Percentiles rank a stretch among this genome's conserved stretches.
Conservation (phyloP, 169 alveolate species). For the Babesia microti region DNA sequence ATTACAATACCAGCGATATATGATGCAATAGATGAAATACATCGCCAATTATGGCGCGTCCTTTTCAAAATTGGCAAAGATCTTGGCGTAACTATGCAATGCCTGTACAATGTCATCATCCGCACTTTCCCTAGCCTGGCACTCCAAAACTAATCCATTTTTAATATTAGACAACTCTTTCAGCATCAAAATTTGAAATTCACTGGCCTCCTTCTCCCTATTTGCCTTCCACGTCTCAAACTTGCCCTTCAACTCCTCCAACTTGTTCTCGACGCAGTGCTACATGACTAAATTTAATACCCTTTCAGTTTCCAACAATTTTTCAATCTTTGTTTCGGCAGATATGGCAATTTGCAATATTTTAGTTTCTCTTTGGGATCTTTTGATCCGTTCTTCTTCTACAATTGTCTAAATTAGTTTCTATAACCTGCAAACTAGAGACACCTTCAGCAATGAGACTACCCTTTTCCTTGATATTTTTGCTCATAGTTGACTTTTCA, state of each 20-base stretch:
- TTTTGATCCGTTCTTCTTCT: constrained; percentile 26
- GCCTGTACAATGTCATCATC: constrained; percentile 84
- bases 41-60: too few species aligned
- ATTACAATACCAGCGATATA: too few species aligned
- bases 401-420: constrained; percentile 23
- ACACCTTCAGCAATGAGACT: constrained; percentile 24
- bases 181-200: constrained; percentile 55
- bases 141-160: constrained; percentile 63
- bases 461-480: constrained; percentile 30
- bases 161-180: constrained; percentile 64
- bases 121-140: constrained; percentile 75
- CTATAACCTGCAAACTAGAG: not conserved
- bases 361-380: constrained; percentile 46
- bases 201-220: constrained; percentile 29
- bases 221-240: constrained; percentile 17
- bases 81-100: constrained; percentile 72
- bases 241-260: constrained; percentile 23
- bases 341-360: constrained; percentile 30
- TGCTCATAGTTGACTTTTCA: constrained; percentile 19
- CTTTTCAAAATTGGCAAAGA: constrained; percentile 32
- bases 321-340: too few species aligned
- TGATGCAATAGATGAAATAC: too few species aligned
- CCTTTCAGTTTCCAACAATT: constrained; percentile 23
- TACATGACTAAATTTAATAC: constrained; percentile 31
- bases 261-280: constrained; percentile 16